These are phyloP conservation scores for Strobilomyces dryophilus DNA, from an alignment of 768 basidiomycete species.

Conservation along the genomic window DNA sequence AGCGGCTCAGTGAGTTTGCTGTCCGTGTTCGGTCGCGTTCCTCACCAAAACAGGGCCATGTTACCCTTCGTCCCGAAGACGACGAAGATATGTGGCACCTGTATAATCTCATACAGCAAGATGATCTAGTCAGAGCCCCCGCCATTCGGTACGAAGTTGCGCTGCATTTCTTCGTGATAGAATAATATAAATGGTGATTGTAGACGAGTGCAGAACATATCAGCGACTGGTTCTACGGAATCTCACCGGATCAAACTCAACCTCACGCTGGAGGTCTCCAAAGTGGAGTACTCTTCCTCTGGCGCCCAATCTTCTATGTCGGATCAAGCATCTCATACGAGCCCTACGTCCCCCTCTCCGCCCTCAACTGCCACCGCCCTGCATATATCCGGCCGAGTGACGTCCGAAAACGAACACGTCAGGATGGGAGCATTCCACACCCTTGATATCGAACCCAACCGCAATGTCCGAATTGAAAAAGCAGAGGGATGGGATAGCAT, in stretches of 20 bases:
- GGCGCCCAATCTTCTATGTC: conserved; percentile 47
- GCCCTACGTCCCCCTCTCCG: conserved; percentile 29
- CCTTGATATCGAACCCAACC: conserved; percentile 86
- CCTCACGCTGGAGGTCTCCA: conserved; percentile 78
- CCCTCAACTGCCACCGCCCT: conserved; percentile 52
- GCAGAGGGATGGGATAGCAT: conserved; percentile 89
- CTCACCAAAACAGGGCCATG: conserved; percentile 67
- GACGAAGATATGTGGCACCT: conserved; percentile 99
- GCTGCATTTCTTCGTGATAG: not conserved
- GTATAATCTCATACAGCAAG: conserved; percentile 92
- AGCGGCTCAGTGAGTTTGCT: conserved; percentile 59
- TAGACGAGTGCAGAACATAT: conserved; percentile 85
- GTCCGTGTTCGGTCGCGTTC: not conserved
- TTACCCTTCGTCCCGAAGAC: conserved; percentile 92
- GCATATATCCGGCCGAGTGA: conserved; percentile 84
- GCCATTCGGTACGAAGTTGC: conserved; percentile 62
- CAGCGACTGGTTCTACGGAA: conserved; percentile 90
- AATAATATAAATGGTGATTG: conserved; percentile 6
- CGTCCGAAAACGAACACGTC: conserved; percentile 83
- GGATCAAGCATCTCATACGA: conserved; percentile 33
- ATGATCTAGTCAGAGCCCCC: conserved; percentile 80
- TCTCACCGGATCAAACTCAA: conserved; percentile 83
- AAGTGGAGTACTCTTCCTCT: conserved; percentile 77
- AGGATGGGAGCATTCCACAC: conserved; percentile 94
- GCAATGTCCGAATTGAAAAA: conserved; percentile 89